Evolutionary conservation across 345 rosid genomes (phyloP).

Genomic region (Gossypium ekmanianum): DNA sequence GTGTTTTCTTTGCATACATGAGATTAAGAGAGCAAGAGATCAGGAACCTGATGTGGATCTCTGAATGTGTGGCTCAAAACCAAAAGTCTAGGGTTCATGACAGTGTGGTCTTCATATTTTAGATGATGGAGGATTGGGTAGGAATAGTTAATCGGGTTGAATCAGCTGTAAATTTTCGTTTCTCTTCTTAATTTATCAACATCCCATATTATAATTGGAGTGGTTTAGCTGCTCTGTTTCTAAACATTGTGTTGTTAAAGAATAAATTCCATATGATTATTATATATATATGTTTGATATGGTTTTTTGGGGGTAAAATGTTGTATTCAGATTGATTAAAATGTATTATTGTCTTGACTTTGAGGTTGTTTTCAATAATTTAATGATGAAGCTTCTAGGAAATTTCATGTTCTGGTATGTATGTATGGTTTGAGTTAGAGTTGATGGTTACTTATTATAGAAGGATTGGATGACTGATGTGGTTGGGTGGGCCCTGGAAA

Average conservation of each 20-base stretch:
- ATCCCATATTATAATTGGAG: slow-evolving; percentile 14
- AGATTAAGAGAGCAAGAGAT: slow-evolving; percentile 98
- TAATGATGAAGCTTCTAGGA: not conserved
- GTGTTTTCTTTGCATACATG: slow-evolving; percentile 93
- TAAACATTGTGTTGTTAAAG: slow-evolving; percentile 10
- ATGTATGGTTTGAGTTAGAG: not conserved
- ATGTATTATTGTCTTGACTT: not conserved
- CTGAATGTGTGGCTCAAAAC: slow-evolving; percentile 97
- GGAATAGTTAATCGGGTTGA: not conserved
- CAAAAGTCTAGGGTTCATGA: slow-evolving; percentile 98
- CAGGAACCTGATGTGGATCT: slow-evolving; percentile 97
- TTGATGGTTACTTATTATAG: not conserved
- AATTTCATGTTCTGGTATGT: not conserved
- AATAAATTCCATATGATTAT: not conserved
- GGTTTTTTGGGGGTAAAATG: not conserved
- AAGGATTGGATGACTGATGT: not conserved
- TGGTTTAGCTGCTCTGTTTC: slow-evolving; percentile 12
- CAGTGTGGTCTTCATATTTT: slow-evolving; percentile 94
- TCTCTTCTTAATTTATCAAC: not conserved
- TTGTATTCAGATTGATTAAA: slow-evolving; percentile 5
- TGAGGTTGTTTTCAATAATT: slow-evolving; percentile 2
- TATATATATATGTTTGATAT: not conserved
- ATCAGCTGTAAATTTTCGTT: slow-evolving; percentile 19
- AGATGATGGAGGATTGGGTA: slow-evolving; percentile 7
- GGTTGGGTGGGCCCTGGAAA: not conserved